Evolutionary conservation across 306 rosid genomes (phyloP).

Genomic region (Abrus pulchellus): DNA sequence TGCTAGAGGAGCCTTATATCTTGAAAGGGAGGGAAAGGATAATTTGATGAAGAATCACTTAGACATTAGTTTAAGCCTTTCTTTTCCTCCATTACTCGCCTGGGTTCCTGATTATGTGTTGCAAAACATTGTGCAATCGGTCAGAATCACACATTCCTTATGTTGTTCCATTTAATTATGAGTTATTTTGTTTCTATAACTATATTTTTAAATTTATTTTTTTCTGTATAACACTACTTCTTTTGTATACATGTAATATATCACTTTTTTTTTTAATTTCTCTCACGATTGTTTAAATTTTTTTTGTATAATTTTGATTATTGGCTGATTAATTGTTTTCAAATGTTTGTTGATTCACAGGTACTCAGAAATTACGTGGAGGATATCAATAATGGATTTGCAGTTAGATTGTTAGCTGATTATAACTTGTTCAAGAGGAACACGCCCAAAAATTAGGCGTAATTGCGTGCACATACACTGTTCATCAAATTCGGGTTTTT

Average conservation of each 20-base stretch:
- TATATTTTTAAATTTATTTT: too few species aligned
- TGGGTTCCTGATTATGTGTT: constrained; percentile 49
- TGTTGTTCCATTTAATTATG: neutral
- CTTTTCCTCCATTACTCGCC: constrained; percentile 41
- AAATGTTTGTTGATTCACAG: constrained; percentile 32
- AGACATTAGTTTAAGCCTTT: constrained; percentile 33
- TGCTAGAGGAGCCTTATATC: constrained; percentile 44
- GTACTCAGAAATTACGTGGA: constrained; percentile 25
- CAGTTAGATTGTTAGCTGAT: constrained; percentile 46
- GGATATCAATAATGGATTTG: constrained; percentile 46
- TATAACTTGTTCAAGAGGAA: constrained; percentile 41
- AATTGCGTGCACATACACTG: neutral
- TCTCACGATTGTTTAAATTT: too few species aligned
- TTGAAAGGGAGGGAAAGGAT: constrained; percentile 34
- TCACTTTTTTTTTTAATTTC: too few species aligned
- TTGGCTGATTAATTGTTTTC: too few species aligned
- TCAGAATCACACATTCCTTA: constrained; percentile 30
- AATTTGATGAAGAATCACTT: constrained; percentile 42
- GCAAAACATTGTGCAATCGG: constrained; percentile 38
- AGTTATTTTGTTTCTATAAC: too few species aligned
- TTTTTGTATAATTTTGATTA: too few species aligned
- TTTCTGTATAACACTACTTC: too few species aligned
- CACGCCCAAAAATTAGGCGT: neutral
- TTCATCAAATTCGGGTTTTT: neutral
- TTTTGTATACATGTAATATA: too few species aligned